These are phyloP conservation scores for Pythium vanterpoolii DNA, from an alignment of 352 stramenopile genomes.

Conservation along the genomic window DNA sequence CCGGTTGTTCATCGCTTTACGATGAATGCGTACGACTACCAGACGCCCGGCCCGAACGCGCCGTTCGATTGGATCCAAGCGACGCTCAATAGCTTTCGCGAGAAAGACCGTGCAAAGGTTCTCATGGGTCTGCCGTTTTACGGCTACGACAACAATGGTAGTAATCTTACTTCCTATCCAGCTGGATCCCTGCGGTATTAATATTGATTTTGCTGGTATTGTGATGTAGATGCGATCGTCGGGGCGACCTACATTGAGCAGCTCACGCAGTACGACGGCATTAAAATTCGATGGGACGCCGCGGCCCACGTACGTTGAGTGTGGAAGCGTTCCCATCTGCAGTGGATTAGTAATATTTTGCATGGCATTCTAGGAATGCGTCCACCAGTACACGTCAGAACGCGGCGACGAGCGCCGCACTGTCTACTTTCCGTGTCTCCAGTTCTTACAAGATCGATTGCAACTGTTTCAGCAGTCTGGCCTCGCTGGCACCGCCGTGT, in stretches of 20 bases:
- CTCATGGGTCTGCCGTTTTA: conserved; percentile 80
- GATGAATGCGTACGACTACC: conserved; percentile 82
- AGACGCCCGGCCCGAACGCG: conserved; percentile 57
- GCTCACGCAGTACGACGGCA: conserved; percentile 5
- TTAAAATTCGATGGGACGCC: conserved; percentile 26
- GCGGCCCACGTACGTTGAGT: conserved; percentile 19
- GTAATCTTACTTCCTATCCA: not conserved
- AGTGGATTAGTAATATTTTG: not conserved
- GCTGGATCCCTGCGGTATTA: not conserved
- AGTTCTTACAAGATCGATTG: conserved; percentile 72
- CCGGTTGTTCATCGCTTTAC: conserved; percentile 74
- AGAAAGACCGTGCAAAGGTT: conserved; percentile 48
- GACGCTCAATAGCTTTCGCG: conserved; percentile 48
- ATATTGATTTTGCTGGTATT: not conserved
- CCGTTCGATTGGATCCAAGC: conserved; percentile 61
- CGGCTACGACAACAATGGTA: conserved; percentile 73
- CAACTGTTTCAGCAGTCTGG: conserved; percentile 42
- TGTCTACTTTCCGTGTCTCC: conserved; percentile 79
- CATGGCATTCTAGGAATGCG: conserved; percentile 48
- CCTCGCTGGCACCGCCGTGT: conserved; percentile 55
- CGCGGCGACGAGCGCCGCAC: conserved; percentile 32
- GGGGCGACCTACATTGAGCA: conserved; percentile 21
- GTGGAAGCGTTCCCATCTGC: too few relatives aligned
- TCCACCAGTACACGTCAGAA: conserved; percentile 40
- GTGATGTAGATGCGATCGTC: conserved; percentile 23